Evolutionary conservation across 495 filamentous ascomycete genomes (phyloP), one percentile per base, ranked within the genome.

Genomic region (Xanthoparmelia taractica): DNA sequence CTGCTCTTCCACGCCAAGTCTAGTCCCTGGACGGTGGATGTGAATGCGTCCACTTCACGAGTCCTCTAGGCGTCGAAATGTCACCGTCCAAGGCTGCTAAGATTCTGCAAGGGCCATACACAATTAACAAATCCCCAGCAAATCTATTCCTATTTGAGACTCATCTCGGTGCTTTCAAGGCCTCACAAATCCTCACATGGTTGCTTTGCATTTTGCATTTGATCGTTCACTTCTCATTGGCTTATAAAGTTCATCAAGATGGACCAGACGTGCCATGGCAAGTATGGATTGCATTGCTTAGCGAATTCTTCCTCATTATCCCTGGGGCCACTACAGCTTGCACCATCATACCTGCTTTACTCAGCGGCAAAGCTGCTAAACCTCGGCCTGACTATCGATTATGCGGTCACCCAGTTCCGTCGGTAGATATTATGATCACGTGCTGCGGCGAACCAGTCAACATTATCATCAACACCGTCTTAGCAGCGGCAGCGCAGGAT

Each of bases 381-480:
- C 1, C 81, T 10, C 81, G 78, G 76, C 40, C 40, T 7, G 78
- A 75, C 4, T 40, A 40, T n/a, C 33, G 50, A 6, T 36, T 84
- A 37, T 67, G 66, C 10, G 79, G 78, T 4, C 64, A 76, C 18
- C 67, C 78, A 48, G 75, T 74, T 15, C 77, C 80, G 8, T 72
- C 77, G 2, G 73, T 84, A 43, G 81, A 83, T 59, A 74, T 80
- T 1, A 73, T 82, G 37, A 72, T 83, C 38, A 77, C 79, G 4
- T 80, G 77, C 63, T 82, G 80, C 60, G 73, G 75, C 33, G 82
- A 83, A 58, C 74, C 78, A 0, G 71, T 80, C 20, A 79, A 80
- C 27, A 68, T 85, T 8, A 73, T 83, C 17, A 60, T 82, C 4
- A 78, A 84, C 66, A 84, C 82, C 1, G 73, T 77, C 11, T 71